phyloP scores from a whole-genome alignment of 345 rosid species.

The Salix purpurea region DNA sequence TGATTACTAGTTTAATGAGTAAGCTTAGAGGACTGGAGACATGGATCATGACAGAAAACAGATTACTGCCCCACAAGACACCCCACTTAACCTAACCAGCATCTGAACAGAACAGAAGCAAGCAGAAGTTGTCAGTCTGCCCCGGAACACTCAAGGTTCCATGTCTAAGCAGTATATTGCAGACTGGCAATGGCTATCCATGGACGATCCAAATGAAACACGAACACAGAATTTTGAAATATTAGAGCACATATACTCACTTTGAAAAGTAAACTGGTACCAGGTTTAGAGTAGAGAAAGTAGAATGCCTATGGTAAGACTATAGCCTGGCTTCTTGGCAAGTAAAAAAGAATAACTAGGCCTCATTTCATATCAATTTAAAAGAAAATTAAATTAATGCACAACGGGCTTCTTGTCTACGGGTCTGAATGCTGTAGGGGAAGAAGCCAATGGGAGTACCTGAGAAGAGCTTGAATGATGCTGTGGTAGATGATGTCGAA shows the following conservation, averaged over 20 bases:
- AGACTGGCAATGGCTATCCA: slow-evolving; percentile 4
- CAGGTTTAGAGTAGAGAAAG: no score
- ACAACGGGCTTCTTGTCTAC: slow-evolving; percentile 31
- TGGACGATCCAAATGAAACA: neutral
- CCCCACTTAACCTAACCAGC: slow-evolving; percentile 7
- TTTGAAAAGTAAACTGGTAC: slow-evolving; percentile 9
- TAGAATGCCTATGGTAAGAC: no score
- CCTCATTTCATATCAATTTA: slow-evolving; percentile 9
- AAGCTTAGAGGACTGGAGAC: neutral
- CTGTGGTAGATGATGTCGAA: slow-evolving; percentile 32
- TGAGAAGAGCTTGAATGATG: slow-evolving; percentile 44
- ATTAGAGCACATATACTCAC: slow-evolving; percentile 9
- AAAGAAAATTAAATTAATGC: slow-evolving; percentile 17
- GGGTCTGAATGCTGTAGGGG: slow-evolving; percentile 49
- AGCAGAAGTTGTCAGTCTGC: slow-evolving; percentile 19
- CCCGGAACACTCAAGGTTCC: slow-evolving; percentile 14
- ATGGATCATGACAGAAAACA: neutral
- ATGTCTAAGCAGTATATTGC: slow-evolving; percentile 12
- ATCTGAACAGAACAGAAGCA: slow-evolving; percentile 7
- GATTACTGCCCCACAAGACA: slow-evolving; percentile 8
- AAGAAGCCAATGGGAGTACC: slow-evolving; percentile 65
- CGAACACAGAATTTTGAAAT: neutral
- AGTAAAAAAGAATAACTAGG: slow-evolving; percentile 16
- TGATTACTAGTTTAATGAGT: neutral
- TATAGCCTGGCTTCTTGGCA: neutral